Evolutionary conservation across 257 asterid species (phyloP).

Genomic region (Petrea volubilis): DNA sequence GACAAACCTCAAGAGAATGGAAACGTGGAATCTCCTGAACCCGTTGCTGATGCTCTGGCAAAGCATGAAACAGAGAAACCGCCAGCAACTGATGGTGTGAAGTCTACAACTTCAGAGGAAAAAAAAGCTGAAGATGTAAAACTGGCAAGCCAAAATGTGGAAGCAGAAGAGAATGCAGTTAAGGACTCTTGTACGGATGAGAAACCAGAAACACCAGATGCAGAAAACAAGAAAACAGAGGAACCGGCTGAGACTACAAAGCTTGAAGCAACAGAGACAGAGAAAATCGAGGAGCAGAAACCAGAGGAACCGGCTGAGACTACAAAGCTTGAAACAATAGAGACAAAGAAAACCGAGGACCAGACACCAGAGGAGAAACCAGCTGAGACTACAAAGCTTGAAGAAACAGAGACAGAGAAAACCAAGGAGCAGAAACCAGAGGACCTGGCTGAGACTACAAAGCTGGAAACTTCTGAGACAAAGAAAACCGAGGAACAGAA

Average conservation of each 20-base stretch:
- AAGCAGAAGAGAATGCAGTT: not conserved
- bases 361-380: slow-evolving; percentile 10
- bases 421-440: slow-evolving; percentile 6
- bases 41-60: slow-evolving; percentile 24
- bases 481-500: slow-evolving; percentile 11
- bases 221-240: slow-evolving; percentile 12
- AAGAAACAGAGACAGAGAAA: slow-evolving; percentile 12
- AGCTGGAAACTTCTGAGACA: not conserved
- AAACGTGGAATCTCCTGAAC: slow-evolving; percentile 18
- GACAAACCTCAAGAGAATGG: slow-evolving; percentile 5
- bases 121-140: slow-evolving; percentile 12
- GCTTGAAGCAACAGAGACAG: slow-evolving; percentile 4
- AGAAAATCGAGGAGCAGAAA: not conserved
- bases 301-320: slow-evolving; percentile 12
- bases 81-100: slow-evolving; percentile 2
- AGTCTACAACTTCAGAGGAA: slow-evolving; percentile 13
- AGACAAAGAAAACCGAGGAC: slow-evolving; percentile 1
- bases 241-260: not conserved
- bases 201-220: slow-evolving; percentile 5
- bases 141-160: slow-evolving; percentile 1
- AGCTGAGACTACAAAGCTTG: not conserved
- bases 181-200: slow-evolving; percentile 11
- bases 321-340: slow-evolving; percentile 3
- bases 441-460: not conserved
- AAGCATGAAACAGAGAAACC: slow-evolving; percentile 19